Percentiles rank a stretch among this genome's conserved stretches.
These are phyloP conservation scores for Spraguea lophii DNA, from an alignment of 371 early-diverging fungal genomes.

Conservation along the genomic window DNA sequence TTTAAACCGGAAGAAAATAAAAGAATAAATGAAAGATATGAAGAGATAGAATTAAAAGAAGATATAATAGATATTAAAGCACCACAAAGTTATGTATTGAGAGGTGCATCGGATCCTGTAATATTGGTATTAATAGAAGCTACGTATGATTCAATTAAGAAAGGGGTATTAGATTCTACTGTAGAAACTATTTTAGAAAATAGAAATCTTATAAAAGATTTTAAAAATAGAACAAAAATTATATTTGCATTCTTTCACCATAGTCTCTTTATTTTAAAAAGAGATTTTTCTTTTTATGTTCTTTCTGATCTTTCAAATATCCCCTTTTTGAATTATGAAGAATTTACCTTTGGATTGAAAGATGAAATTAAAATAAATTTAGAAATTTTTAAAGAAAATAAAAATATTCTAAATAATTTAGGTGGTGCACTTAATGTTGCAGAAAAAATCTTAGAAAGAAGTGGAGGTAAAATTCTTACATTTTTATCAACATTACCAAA, in stretches of 20 bases:
- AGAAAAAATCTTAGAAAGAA: slow-evolving; percentile 5
- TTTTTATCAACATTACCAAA: slow-evolving; percentile 35
- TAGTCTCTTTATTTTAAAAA: slow-evolving; percentile 15
- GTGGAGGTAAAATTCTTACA: slow-evolving; percentile 23
- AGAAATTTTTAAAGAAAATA: slow-evolving; percentile 7
- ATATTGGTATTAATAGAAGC: slow-evolving; percentile 35
- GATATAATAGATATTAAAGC: slow-evolving; percentile 36
- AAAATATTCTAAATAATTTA: slow-evolving; percentile 21
- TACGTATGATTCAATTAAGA: slow-evolving; percentile 15
- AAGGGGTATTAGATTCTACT: slow-evolving; percentile 5
- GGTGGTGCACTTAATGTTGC: slow-evolving; percentile 28
- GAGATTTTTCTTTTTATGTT: background rate
- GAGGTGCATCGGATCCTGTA: slow-evolving; percentile 12
- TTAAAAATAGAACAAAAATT: slow-evolving; percentile 15
- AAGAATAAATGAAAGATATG: slow-evolving; percentile 17
- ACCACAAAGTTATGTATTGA: slow-evolving; percentile 15
- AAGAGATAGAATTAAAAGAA: slow-evolving; percentile 15
- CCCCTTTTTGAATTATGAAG: slow-evolving; percentile 12
- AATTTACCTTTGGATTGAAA: slow-evolving; percentile 14
- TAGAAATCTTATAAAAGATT: background rate
- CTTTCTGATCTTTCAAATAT: slow-evolving; percentile 11
- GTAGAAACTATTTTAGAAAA: slow-evolving; percentile 14
- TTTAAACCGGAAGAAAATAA: slow-evolving; percentile 32
- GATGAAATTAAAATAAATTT: slow-evolving; percentile 10
- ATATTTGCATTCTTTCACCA: slow-evolving; percentile 27